Evolutionary conservation across 805 yeast genomes (phyloP), one percentile per base, ranked within the genome.

Genomic region (Candida silvatica): DNA sequence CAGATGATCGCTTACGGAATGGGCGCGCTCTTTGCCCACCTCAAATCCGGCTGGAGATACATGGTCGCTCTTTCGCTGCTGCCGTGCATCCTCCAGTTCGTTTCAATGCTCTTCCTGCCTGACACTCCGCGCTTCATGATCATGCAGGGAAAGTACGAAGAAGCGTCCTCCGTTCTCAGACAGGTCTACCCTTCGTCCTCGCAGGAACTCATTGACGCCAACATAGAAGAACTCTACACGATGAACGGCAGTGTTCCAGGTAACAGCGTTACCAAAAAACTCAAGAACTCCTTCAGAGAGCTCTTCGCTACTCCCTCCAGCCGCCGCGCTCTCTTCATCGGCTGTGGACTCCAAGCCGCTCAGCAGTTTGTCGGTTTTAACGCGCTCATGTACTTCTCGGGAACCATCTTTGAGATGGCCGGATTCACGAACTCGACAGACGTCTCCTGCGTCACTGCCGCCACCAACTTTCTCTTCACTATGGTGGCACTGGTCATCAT

Each of bases 311-410:
- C 49, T 14, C 61, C 62, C 14, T 68, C 74, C 4, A 71, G 71
- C 50, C 59, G 62, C 30, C 61, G 78, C 38, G 77, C 77, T 3
- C 59, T 71, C 35, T 54, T 69, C 16, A 61, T 71, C 38, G 77
- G 70, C 3, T 71, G 77, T 56, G 77, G 77, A 9, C 59, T 71
- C 37, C 77, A 71, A 45, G 76, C 74, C 17, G 62, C 66, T 39
- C 78, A 71, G 50, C 78, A 71, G 46, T 66, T 71, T 42, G 70
- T 74, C 15, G 78, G 78, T 4, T 71, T 71, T 55, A 71, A 71
- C 53, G 69, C 77, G 7, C 57, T 71, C 46, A 71, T 71, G 77
- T 71, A 69, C 51, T 71, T 71, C 44, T 66, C 74, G 44, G 60
- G 74, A 8, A 70, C 77, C 15, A 71, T 71, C 35, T 71, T 71